phyloP scores from a whole-genome alignment of 2,329 filamentous ascomycete species.

The Chalaropsis ovoidea region DNA sequence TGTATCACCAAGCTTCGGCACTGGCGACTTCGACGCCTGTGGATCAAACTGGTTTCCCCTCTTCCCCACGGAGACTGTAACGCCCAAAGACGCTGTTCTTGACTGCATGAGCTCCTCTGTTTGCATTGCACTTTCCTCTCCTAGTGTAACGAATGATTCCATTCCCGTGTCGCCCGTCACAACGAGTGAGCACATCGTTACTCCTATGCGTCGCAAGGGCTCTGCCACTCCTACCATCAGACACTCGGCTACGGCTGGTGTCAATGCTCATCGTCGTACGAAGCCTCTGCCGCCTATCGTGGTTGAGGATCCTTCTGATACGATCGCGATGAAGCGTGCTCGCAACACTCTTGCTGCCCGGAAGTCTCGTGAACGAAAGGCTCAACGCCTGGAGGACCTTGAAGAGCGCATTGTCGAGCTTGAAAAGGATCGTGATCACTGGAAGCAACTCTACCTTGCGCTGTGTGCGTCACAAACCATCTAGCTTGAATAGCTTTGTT shows the following conservation, averaged over 20 bases:
- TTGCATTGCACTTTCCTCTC: slow-evolving; percentile 20
- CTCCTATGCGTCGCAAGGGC: slow-evolving; percentile 18
- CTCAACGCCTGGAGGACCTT: slow-evolving; percentile 61
- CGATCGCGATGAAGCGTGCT: slow-evolving; percentile 79
- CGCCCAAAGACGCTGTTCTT: slow-evolving; percentile 27
- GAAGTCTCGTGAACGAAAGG: slow-evolving; percentile 82
- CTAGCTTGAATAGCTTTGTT: no score
- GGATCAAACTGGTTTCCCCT: slow-evolving; percentile 61
- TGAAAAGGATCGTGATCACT: slow-evolving; percentile 54
- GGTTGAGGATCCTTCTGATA: slow-evolving; percentile 62
- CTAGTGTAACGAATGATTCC: not conserved
- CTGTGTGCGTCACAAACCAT: slow-evolving; percentile 31
- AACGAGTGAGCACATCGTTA: not conserved
- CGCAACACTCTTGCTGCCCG: slow-evolving; percentile 88
- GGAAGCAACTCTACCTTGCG: slow-evolving; percentile 48
- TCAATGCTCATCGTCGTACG: slow-evolving; percentile 63
- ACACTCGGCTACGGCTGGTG: slow-evolving; percentile 60
- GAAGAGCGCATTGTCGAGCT: slow-evolving; percentile 64
- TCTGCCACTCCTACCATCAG: slow-evolving; percentile 33
- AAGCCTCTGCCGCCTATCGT: slow-evolving; percentile 72
- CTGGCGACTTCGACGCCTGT: slow-evolving; percentile 45
- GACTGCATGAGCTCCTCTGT: slow-evolving; percentile 22
- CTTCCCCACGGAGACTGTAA: slow-evolving; percentile 45
- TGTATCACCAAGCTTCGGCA: slow-evolving; percentile 65
- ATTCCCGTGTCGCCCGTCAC: slow-evolving; percentile 16